Evolutionary conservation across 495 filamentous ascomycete genomes (phyloP).

Genomic region (Acidiella bohemica): DNA sequence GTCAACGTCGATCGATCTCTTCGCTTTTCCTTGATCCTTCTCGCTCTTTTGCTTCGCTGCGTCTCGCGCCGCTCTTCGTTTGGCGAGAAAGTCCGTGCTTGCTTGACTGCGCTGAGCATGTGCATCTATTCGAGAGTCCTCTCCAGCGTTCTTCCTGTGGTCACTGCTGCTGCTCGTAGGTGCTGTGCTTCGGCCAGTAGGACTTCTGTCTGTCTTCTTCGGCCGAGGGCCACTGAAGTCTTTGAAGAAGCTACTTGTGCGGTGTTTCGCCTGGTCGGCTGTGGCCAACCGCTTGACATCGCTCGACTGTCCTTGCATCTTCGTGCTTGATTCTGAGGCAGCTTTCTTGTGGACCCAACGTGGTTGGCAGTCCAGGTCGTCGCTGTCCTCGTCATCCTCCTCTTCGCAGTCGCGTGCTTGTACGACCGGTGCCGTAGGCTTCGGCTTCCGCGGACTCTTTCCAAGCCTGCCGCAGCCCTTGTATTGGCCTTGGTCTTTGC

Average conservation of each 20-base stretch:
- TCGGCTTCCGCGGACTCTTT: conserved; percentile 13
- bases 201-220: neutral
- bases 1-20: conserved; percentile 18
- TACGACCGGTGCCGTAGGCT: no score
- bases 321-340: no score
- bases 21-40: conserved; percentile 15
- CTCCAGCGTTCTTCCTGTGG: no score
- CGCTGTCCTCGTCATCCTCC: conserved; percentile 8
- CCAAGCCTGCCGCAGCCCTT: conserved; percentile 21
- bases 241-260: conserved; percentile 3
- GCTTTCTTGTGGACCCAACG: no score
- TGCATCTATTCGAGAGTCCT: no score
- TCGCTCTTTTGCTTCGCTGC: conserved; percentile 17
- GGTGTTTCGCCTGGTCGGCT: no score
- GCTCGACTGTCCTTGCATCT: no score
- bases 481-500: conserved; percentile 14
- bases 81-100: conserved; percentile 13
- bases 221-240: conserved; percentile 1
- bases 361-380: conserved; percentile 14
- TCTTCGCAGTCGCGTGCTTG: neutral
- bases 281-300: no score
- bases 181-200: neutral
- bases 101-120: no score
- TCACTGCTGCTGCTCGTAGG: no score
- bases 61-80: conserved; percentile 19